Base-by-base conservation (phyloP, 2,329 filamentous ascomycete genomes). In the Periglandula ipomoeae region DNA sequence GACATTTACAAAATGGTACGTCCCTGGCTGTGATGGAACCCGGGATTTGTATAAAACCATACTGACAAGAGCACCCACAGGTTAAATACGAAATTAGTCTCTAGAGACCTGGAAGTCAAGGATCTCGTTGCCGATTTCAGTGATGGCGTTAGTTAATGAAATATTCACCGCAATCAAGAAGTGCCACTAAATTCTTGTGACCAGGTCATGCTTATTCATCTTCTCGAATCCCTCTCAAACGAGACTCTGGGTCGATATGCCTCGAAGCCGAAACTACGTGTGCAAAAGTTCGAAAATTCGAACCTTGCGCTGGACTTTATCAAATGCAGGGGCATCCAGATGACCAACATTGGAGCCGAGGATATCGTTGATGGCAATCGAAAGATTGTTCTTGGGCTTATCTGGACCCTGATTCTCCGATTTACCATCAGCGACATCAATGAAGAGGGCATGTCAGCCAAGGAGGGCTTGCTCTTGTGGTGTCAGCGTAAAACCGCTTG, bases 371-470 rank as follows among this genome's bases (percentile, higher is more conserved):
- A 98, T 66, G 93, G 93, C 32, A 98, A 97, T 67, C 81, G 87
- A 58, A 98, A 97, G 75, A 96, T 98, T 62, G 95, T 97, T 52
- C 76, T 98, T 26, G 93, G 93, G 26, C 75, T 98, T 59, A 96
- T 98, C 68, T 98, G 93, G 93, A 98, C 90, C 5, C 76, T 98
- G 54, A 98, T 98, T 84, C 74, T 96, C 56, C 81, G 93, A 45
- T 98, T 98, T 67, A 98, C 93, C 58, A 98, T 98, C 65, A 96
- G 85, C 66, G 93, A 98, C 68, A 98, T 98, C 72, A 97, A 94
- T 65, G 86, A 91, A 67, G 93, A 96, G 74, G 93, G 93, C 56
- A 85, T 97, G 81, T 96, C 91, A 46, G 93, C 93, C 50, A 96
- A 97, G 68, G 93, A 97, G 65, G 93, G 93, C 54, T 71, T 98